Evolutionary conservation across 345 rosid genomes (phyloP), one percentile per base, ranked within the genome.

Genomic region (Rhodamnia argentea): DNA sequence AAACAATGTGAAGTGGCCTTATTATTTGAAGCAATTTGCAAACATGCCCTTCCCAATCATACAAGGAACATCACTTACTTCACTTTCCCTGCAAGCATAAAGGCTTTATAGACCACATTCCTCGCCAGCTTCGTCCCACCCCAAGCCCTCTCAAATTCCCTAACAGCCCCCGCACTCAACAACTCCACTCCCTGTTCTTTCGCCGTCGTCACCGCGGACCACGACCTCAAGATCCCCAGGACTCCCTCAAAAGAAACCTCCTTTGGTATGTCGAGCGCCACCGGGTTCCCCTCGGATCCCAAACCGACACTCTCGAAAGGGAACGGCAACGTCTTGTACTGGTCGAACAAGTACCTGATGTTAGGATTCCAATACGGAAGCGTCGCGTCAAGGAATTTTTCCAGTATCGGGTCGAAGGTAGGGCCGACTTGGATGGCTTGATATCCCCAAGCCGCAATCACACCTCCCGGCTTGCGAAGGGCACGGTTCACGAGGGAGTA

Each of bases 361-460:
- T 88, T 85, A 4, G 88, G 88, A 84, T 91, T 86, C 92, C 91
- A 94, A 47, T 86, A 93, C 29, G 94, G 93, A 23, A 92, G 58
- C n/a, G 92, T 92, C 47, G 91, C 40, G 59, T 90, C 93, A 22
- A 53, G 90, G 7, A 94, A 89, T 15, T 87, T 87, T 85, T 91
- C 86, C 88, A 92, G 84, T 23, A 93, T 57, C 4, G 89, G 60
- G 84, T 94, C 95, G 55, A 95, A 89, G 82, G 83, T 90, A 4
- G 95, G 94, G 88, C 87, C 86, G 57, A 94, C 93, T 29, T 75
- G 78, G 76, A 92, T 57, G 70, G 87, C 85, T 22, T 84, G 90
- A 90, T 94, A 94, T 89, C 93, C 86, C 94, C 96, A 93, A 10
- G 93, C 92, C 20, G 94, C 98, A 32, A 93, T 70, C 16, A 93